Evolutionary conservation across 169 alveolate species (phyloP).

Genomic region (Ichthyophthirius multifiliis): DNA sequence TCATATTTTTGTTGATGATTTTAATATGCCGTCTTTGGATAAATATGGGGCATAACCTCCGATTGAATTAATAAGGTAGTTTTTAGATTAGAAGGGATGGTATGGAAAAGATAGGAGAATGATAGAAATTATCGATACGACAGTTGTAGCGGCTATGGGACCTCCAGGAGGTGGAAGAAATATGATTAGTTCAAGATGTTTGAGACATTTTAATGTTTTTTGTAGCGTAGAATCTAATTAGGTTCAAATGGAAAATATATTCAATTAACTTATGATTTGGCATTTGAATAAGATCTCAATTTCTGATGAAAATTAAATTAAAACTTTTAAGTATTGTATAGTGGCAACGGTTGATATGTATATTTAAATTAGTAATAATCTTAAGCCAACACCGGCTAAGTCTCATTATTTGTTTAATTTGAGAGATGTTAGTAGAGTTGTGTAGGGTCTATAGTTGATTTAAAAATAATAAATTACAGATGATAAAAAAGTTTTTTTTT

Average conservation of each 20-base stretch:
- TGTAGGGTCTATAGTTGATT: slow-evolving; percentile 66
- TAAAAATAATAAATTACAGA: slow-evolving; percentile 54
- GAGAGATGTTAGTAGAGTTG: slow-evolving; percentile 77
- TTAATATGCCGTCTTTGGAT: slow-evolving; percentile 80
- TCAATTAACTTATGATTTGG: slow-evolving; percentile 71
- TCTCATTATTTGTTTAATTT: slow-evolving; percentile 74
- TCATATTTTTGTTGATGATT: slow-evolving; percentile 72
- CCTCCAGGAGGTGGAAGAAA: slow-evolving; percentile 81
- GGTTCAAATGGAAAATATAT: slow-evolving; percentile 56
- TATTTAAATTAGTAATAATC: slow-evolving; percentile 54
- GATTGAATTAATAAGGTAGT: slow-evolving; percentile 74
- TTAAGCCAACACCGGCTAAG: slow-evolving; percentile 80
- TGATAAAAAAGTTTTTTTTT: slow-evolving; percentile 77
- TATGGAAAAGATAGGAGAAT: slow-evolving; percentile 71
- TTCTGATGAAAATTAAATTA: slow-evolving; percentile 48
- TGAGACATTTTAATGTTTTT: slow-evolving; percentile 73
- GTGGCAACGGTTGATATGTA: slow-evolving; percentile 72
- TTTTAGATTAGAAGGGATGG: slow-evolving; percentile 70
- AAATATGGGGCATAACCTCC: slow-evolving; percentile 81
- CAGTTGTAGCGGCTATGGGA: slow-evolving; percentile 65
- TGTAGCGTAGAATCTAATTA: slow-evolving; percentile 64
- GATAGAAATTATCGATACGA: slow-evolving; percentile 65
- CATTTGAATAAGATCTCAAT: slow-evolving; percentile 50
- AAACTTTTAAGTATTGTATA: slow-evolving; percentile 48
- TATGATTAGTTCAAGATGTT: slow-evolving; percentile 66